Percentiles rank a stretch among this genome's conserved stretches.
These are phyloP conservation scores for Marasmius sp. DNA, from an alignment of 1,284 basidiomycete genomes.

Conservation along the genomic window DNA sequence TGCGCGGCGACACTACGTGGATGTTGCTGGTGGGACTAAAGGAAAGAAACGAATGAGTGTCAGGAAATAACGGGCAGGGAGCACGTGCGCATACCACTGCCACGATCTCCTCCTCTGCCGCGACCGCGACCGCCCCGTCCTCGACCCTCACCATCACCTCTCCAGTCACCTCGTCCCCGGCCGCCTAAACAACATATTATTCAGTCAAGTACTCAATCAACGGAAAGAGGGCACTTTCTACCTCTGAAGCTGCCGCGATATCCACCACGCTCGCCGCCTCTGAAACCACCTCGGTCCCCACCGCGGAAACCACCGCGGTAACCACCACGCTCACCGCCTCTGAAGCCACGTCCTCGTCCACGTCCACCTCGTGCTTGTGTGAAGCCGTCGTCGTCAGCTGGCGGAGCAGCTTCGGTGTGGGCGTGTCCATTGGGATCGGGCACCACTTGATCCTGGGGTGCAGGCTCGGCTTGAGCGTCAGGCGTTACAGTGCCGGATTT, in stretches of 20 bases:
- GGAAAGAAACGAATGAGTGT: background rate
- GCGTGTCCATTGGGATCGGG: conserved; percentile 5
- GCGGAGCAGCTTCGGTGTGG: conserved; percentile 1
- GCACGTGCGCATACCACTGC: conserved; percentile 17
- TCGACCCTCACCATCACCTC: conserved; percentile 29
- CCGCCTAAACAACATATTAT: conserved; percentile 1
- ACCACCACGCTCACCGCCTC: conserved; percentile 29
- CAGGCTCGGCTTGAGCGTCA: conserved; percentile 2
- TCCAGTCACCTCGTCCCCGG: conserved; percentile 29
- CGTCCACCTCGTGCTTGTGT: conserved; percentile 43
- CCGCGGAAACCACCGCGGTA: conserved; percentile 40
- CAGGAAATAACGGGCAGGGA: background rate
- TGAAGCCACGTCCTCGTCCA: conserved; percentile 28
- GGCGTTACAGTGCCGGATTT: conserved; percentile 25
- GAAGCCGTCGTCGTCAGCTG: conserved; percentile 63
- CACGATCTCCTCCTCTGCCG: conserved; percentile 26
- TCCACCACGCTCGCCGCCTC: conserved; percentile 39
- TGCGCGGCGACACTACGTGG: background rate
- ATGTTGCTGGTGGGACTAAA: background rate
- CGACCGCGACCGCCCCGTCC: conserved; percentile 31
- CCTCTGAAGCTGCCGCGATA: conserved; percentile 31
- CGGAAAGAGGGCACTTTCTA: background rate
- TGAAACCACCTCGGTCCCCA: conserved; percentile 33
- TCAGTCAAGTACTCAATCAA: background rate
- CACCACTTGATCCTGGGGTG: conserved; percentile 3